A percentile compares a stretch with the other conserved stretches of the same genome.
Evolutionary conservation across 441 rosid species (phyloP).

Genomic region (Croton laevigatus): DNA sequence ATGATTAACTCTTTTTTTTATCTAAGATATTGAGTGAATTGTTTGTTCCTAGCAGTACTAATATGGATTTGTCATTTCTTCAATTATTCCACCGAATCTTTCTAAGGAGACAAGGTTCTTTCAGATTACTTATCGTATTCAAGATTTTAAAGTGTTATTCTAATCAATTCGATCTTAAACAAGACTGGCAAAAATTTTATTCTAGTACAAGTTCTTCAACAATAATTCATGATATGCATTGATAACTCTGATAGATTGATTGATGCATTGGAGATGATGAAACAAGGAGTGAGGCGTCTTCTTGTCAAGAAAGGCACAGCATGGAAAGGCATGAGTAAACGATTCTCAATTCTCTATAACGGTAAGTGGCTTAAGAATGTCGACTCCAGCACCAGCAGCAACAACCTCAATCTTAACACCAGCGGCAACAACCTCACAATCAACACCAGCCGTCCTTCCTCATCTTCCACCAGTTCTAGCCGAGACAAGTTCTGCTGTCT

Average conservation of each 20-base stretch:
- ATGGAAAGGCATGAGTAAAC: constrained; percentile 95
- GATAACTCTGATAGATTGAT: constrained; percentile 53
- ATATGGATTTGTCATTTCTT: not conserved
- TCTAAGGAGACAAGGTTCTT: not conserved
- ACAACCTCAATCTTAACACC: constrained; percentile 33
- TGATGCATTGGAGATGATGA: constrained; percentile 97
- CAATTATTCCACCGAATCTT: not conserved
- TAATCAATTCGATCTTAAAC: not conserved
- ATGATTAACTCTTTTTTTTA: not conserved
- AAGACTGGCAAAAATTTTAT: not conserved
- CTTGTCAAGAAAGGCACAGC: constrained; percentile 65
- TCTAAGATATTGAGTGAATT: not conserved
- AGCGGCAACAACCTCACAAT: constrained; percentile 36
- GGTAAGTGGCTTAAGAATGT: constrained; percentile 92
- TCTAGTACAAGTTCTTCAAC: not conserved
- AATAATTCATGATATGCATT: not conserved
- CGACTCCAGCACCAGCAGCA: constrained; percentile 43
- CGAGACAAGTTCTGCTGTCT: constrained; percentile 85
- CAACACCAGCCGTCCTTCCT: constrained; percentile 46
- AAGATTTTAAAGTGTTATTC: not conserved
- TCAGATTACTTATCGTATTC: not conserved
- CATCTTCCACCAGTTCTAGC: constrained; percentile 47
- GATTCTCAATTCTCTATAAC: constrained; percentile 80
- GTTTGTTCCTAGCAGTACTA: not conserved
- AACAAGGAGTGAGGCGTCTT: constrained; percentile 88